phyloP scores from a whole-genome alignment of 805 yeast genomes.

The Saccharomyces mikatae region DNA sequence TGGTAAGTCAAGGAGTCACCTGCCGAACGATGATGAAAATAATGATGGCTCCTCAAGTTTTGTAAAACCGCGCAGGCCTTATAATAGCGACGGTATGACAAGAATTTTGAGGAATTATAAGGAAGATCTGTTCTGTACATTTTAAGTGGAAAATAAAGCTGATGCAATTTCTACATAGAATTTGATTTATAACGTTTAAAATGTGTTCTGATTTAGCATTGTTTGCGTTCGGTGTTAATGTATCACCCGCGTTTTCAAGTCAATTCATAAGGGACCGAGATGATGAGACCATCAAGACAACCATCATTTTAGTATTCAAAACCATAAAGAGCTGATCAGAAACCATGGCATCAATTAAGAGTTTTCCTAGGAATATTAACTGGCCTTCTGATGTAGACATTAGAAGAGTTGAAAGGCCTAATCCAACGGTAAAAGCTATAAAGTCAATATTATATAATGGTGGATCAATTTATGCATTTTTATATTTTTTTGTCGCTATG shows the following conservation, averaged over 20 bases:
- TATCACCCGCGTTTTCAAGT: neutral
- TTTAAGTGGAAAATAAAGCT: neutral
- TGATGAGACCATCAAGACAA: neutral
- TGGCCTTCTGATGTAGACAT: neutral
- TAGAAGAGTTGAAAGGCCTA: conserved; percentile 17
- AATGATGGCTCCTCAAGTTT: conserved; percentile 11
- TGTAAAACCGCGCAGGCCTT: conserved; percentile 27
- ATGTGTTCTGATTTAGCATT: neutral
- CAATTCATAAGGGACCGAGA: neutral
- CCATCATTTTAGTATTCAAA: neutral
- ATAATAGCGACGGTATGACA: conserved; percentile 20
- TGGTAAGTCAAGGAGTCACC: conserved; percentile 46
- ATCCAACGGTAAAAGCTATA: conserved; percentile 12
- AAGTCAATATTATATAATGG: conserved; percentile 24
- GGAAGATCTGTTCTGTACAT: conserved; percentile 15
- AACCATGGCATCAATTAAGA: neutral
- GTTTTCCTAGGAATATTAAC: neutral
- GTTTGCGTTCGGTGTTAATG: neutral
- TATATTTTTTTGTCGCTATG: conserved; percentile 10
- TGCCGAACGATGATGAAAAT: conserved; percentile 15
- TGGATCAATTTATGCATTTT: conserved; percentile 15
- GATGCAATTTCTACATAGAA: neutral
- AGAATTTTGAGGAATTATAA: conserved; percentile 14
- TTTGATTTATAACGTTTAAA: neutral
- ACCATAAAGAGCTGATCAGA: neutral